phyloP scores from a whole-genome alignment of 2,329 filamentous ascomycete genomes.

The Corynespora cassiicola region DNA sequence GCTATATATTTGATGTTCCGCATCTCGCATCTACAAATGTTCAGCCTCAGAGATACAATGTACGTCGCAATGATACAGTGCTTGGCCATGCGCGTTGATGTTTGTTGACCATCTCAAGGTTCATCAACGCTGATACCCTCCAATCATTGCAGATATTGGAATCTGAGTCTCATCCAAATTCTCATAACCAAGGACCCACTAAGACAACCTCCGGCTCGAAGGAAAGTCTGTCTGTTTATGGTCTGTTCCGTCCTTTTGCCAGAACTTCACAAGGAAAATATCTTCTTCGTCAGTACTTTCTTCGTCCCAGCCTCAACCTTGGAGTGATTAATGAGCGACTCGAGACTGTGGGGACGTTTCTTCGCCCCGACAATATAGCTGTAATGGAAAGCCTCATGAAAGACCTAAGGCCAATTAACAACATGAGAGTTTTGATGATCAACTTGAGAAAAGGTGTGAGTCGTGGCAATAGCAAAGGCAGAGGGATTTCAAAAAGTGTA shows the following conservation, averaged over 20 bases:
- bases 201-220: slow-evolving; percentile 70
- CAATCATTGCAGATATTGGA: slow-evolving; percentile 84
- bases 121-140: slow-evolving; percentile 81
- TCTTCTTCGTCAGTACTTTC: slow-evolving; percentile 78
- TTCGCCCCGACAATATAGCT: slow-evolving; percentile 70
- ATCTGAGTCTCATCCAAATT: slow-evolving; percentile 82
- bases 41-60: slow-evolving; percentile 71
- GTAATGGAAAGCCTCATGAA: slow-evolving; percentile 63
- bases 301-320: slow-evolving; percentile 77
- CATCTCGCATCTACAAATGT: slow-evolving; percentile 74
- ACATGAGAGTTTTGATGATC: slow-evolving; percentile 72
- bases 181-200: slow-evolving; percentile 74
- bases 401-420: slow-evolving; percentile 74
- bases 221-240: slow-evolving; percentile 84
- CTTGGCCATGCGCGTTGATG: slow-evolving; percentile 49
- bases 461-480: slow-evolving; percentile 54
- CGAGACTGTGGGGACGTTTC: slow-evolving; percentile 69
- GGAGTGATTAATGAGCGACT: slow-evolving; percentile 75
- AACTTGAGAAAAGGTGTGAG: slow-evolving; percentile 82
- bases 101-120: slow-evolving; percentile 61
- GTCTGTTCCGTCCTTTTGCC: slow-evolving; percentile 77
- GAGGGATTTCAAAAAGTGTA: slow-evolving; percentile 68
- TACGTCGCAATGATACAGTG: slow-evolving; percentile 34
- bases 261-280: slow-evolving; percentile 79
- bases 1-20: slow-evolving; percentile 63